Evolutionary conservation across 345 rosid genomes (phyloP).

Genomic region (Trapa incisa): DNA sequence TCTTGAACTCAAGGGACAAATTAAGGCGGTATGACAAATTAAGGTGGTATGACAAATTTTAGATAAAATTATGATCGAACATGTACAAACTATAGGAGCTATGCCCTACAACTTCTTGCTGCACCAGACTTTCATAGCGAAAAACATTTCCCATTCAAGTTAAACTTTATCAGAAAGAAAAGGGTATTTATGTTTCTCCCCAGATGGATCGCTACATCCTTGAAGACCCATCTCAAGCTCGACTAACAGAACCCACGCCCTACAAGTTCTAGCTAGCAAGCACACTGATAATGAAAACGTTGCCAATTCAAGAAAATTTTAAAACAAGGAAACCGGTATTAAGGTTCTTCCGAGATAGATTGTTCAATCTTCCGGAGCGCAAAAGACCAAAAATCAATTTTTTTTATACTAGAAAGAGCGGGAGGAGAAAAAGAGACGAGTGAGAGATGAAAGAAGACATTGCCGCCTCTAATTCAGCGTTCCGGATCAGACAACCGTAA

Average conservation of each 20-base stretch:
- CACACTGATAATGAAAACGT: neutral
- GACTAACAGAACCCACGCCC: neutral
- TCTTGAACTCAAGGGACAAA: too few species aligned
- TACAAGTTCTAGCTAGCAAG: neutral
- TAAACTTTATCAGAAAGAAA: too few species aligned
- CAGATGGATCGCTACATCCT: neutral
- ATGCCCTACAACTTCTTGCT: too few species aligned
- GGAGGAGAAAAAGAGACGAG: too few species aligned
- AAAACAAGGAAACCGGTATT: neutral
- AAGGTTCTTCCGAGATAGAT: neutral
- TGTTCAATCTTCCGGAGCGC: neutral
- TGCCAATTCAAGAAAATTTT: neutral
- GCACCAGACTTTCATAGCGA: too few species aligned
- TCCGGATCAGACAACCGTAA: neutral
- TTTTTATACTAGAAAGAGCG: neutral
- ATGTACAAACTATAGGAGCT: too few species aligned
- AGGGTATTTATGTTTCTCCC: too few species aligned
- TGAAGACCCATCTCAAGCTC: neutral
- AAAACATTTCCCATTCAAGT: too few species aligned
- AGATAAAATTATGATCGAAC: too few species aligned
- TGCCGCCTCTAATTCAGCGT: neutral
- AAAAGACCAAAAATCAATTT: neutral
- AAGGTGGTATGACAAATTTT: too few species aligned
- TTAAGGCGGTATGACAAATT: too few species aligned
- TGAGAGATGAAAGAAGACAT: neutral